A percentile compares a stretch with the other conserved stretches of the same genome.
Evolutionary conservation across 768 basidiomycete species (phyloP).

Genomic region (Termitomyces sp.): DNA sequence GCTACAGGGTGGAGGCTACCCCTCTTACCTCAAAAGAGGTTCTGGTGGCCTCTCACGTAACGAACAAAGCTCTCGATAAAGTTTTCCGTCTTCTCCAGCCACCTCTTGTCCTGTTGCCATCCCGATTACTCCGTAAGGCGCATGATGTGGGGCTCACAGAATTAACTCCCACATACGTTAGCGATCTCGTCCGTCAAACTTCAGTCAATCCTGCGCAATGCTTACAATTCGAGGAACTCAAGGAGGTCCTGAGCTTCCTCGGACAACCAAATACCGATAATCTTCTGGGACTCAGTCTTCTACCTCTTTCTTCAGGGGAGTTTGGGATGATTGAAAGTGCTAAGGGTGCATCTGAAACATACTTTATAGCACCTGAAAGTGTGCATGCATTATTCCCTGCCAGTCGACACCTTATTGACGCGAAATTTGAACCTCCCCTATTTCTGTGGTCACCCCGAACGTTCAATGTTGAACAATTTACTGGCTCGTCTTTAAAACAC

Average conservation of each 20-base stretch:
- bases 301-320: slow-evolving; percentile 29
- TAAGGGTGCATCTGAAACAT: slow-evolving; percentile 4
- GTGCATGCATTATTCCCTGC: slow-evolving; percentile 17
- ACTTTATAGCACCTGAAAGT: slow-evolving; percentile 20
- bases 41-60: neutral
- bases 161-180: slow-evolving; percentile 22
- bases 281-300: slow-evolving; percentile 24
- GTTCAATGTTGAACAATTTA: slow-evolving; percentile 21
- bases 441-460: slow-evolving; percentile 8
- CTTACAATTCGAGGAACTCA: slow-evolving; percentile 16
- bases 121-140: slow-evolving; percentile 15
- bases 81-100: slow-evolving; percentile 18
- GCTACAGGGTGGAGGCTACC: neutral
- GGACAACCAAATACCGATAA: slow-evolving; percentile 6
- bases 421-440: slow-evolving; percentile 14
- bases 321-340: slow-evolving; percentile 20
- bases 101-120: slow-evolving; percentile 15
- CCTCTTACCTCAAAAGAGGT: neutral
- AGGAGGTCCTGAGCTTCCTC: slow-evolving; percentile 22
- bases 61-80: slow-evolving; percentile 10
- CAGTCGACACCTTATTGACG: slow-evolving; percentile 20
- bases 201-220: neutral
- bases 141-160: slow-evolving; percentile 11
- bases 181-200: slow-evolving; percentile 16
- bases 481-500: slow-evolving; percentile 8